A percentile compares a stretch with the other conserved stretches of the same genome.
phyloP scores from a whole-genome alignment of 73 alveolate genomes.

The Paramecium sexaurelia region DNA sequence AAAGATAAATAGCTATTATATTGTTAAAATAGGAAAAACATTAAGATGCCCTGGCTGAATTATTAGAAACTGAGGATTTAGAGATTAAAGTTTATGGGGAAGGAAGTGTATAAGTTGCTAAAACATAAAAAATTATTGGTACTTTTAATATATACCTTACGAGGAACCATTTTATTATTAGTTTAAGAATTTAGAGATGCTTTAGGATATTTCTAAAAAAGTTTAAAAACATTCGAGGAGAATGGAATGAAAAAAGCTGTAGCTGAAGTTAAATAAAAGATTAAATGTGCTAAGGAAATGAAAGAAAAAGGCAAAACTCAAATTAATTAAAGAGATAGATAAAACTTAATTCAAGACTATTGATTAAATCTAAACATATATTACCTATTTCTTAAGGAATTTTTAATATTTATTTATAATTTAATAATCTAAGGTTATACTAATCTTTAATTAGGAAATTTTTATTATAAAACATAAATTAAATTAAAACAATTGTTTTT shows the following conservation, averaged over 20 bases:
- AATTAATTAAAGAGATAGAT: constrained; percentile 34
- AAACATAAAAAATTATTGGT: constrained; percentile 83
- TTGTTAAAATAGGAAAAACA: constrained; percentile 73
- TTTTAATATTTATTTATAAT: too few species aligned
- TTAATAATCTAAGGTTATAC: not conserved
- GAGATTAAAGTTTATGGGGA: constrained; percentile 86
- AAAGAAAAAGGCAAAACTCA: constrained; percentile 36
- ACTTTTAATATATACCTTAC: not conserved
- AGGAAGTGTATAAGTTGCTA: constrained; percentile 78
- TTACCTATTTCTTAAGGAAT: too few species aligned
- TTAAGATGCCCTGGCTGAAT: constrained; percentile 86
- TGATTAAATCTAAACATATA: not conserved
- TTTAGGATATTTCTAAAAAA: constrained; percentile 68
- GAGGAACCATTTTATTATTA: constrained; percentile 74
- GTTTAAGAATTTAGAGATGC: constrained; percentile 80
- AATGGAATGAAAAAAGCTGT: constrained; percentile 71
- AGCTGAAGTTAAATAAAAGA: constrained; percentile 66
- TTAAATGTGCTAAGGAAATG: constrained; percentile 57
- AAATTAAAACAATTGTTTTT: too few species aligned
- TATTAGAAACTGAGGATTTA: constrained; percentile 82
- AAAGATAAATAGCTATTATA: constrained; percentile 81
- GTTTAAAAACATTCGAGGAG: constrained; percentile 61
- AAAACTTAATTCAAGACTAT: not conserved
- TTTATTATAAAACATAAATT: too few species aligned
- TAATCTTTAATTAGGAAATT: too few species aligned